These are phyloP conservation scores for Aspergillus bertholletiae DNA, from an alignment of 495 filamentous ascomycete species.

Conservation along the genomic window DNA sequence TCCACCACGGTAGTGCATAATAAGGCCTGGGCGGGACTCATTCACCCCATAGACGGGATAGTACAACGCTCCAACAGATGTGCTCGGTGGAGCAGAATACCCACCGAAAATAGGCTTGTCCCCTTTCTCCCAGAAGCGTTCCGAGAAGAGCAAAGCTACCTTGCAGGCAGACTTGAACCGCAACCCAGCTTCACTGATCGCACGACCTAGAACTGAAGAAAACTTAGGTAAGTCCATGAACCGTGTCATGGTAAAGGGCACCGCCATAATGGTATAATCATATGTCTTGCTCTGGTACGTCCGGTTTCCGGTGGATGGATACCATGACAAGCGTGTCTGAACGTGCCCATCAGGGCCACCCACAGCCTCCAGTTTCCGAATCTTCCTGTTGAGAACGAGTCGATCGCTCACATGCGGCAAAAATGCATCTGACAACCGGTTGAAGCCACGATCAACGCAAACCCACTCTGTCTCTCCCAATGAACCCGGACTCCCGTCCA, in stretches of 20 bases:
- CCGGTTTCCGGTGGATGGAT: conserved; percentile 16
- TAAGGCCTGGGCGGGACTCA: conserved; percentile 53
- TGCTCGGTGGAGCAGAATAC: conserved; percentile 48
- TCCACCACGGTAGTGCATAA: conserved; percentile 52
- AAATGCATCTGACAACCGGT: conserved; percentile 23
- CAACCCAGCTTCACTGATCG: conserved; percentile 47
- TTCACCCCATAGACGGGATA: conserved; percentile 62
- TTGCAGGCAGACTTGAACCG: conserved; percentile 60
- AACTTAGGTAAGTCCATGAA: conserved; percentile 25
- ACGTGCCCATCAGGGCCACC: neutral
- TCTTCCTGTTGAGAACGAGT: conserved; percentile 20
- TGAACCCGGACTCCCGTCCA: conserved; percentile 17
- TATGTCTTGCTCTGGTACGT: conserved; percentile 22
- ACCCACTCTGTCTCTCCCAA: conserved; percentile 17
- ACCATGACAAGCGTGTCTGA: conserved; percentile 23
- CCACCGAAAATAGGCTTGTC: conserved; percentile 57
- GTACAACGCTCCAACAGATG: conserved; percentile 52
- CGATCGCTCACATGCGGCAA: conserved; percentile 19
- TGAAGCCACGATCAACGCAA: conserved; percentile 23
- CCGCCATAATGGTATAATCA: conserved; percentile 29
- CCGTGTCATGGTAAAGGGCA: conserved; percentile 27
- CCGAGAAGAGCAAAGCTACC: conserved; percentile 57
- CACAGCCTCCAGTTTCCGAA: conserved; percentile 19
- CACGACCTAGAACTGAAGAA: conserved; percentile 42
- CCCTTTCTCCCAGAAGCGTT: conserved; percentile 65